These are phyloP conservation scores for Pythium insidiosum DNA, from an alignment of 352 stramenopile genomes.

Conservation along the genomic window DNA sequence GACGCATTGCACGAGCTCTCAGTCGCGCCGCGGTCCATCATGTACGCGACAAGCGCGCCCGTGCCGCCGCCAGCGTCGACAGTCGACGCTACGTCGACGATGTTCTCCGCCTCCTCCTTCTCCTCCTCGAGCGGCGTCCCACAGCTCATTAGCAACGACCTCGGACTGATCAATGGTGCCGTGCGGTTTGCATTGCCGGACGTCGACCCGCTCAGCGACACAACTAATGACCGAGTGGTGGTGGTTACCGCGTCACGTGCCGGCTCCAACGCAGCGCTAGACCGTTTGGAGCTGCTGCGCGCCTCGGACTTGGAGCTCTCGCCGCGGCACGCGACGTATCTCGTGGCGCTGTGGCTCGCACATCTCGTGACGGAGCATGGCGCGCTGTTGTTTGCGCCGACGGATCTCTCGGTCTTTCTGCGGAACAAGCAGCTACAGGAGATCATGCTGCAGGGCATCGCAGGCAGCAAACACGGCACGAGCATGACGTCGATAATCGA, in stretches of 20 bases:
- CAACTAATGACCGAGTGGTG: neutral
- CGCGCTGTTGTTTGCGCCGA: constrained; percentile 49
- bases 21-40: constrained; percentile 26
- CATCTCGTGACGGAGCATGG: constrained; percentile 46
- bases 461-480: constrained; percentile 8
- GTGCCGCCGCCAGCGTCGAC: too few species aligned
- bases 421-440: constrained; percentile 28
- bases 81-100: too few species aligned
- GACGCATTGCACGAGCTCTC: constrained; percentile 46
- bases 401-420: constrained; percentile 50
- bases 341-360: constrained; percentile 28
- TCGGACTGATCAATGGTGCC: constrained; percentile 40
- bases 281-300: constrained; percentile 30
- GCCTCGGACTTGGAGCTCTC: constrained; percentile 34
- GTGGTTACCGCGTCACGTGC: too few species aligned
- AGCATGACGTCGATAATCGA: neutral
- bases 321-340: constrained; percentile 24
- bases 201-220: neutral
- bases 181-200: constrained; percentile 25
- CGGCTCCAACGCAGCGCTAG: too few species aligned
- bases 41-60: too few species aligned
- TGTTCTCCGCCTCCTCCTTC: neutral
- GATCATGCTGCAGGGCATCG: constrained; percentile 13
- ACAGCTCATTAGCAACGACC: constrained; percentile 21
- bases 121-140: neutral